Evolutionary conservation across 2,329 filamentous ascomycete species (phyloP).

Genomic region (Dactylonectria estremocensis): DNA sequence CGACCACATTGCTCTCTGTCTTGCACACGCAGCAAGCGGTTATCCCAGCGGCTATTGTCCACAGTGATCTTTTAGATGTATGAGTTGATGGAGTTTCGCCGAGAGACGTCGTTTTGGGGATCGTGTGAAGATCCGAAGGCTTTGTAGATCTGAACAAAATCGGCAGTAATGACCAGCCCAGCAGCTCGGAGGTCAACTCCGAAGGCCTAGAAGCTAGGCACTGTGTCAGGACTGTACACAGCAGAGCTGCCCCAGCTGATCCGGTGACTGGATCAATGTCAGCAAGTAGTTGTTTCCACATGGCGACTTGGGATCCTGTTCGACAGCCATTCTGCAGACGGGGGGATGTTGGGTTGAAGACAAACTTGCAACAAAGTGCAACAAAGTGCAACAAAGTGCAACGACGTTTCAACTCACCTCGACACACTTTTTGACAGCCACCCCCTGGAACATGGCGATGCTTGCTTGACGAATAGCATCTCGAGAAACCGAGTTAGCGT

Average conservation of each 20-base stretch:
- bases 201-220: conserved; percentile 35
- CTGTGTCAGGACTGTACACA: conserved; percentile 45
- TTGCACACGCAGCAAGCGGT: conserved; percentile 31
- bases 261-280: conserved; percentile 17
- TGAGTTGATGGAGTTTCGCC: not conserved
- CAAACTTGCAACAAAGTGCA: not conserved
- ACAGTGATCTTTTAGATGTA: conserved; percentile 21
- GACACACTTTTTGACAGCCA: not conserved
- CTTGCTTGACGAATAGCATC: no score
- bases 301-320: not conserved
- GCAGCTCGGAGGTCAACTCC: conserved; percentile 52
- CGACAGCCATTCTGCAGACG: not conserved
- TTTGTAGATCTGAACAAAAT: conserved; percentile 34
- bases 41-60: conserved; percentile 31
- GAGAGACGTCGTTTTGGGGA: not conserved
- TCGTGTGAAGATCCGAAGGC: no score
- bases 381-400: not conserved
- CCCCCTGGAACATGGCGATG: not conserved
- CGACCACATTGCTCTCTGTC: conserved; percentile 33
- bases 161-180: conserved; percentile 52
- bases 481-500: not conserved
- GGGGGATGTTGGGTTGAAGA: not conserved
- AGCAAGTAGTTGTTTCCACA: conserved; percentile 5
- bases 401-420: not conserved
- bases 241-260: conserved; percentile 39